Evolutionary conservation across 2,329 filamentous ascomycete genomes (phyloP).

Genomic region (Cladophialophora immunda): DNA sequence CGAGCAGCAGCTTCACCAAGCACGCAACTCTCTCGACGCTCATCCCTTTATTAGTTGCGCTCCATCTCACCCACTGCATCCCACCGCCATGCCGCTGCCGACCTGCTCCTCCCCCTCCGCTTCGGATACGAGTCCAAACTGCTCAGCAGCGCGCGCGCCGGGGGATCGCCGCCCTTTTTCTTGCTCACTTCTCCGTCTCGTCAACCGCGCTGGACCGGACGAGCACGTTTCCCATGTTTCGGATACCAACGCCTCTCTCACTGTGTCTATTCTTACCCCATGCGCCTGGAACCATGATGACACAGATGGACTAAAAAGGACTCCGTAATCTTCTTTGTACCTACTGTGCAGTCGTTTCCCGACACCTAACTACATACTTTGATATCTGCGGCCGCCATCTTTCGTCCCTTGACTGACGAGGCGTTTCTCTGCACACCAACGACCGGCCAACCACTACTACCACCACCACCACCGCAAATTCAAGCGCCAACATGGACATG

Average conservation of each 20-base stretch:
- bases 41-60: conserved; percentile 10
- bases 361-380: not conserved
- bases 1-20: not conserved
- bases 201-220: not conserved
- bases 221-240: conserved; percentile 17
- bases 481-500: conserved; percentile 32
- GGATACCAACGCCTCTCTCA: not conserved
- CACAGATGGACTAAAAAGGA: not conserved
- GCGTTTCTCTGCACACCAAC: not conserved
- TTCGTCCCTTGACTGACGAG: not conserved
- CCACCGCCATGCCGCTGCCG: not conserved
- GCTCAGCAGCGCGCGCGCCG: not conserved
- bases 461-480: not conserved
- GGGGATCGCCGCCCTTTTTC: conserved; percentile 14
- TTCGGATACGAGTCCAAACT: not conserved
- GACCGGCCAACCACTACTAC: not conserved
- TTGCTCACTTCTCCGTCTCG: conserved; percentile 10
- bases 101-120: not conserved
- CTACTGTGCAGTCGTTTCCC: not conserved
- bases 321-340: not conserved
- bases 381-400: conserved; percentile 11
- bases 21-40: not conserved
- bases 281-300: not conserved
- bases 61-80: conserved; percentile 3
- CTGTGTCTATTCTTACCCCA: conserved; percentile 4